Evolutionary conservation across 768 basidiomycete species (phyloP), one percentile per base, ranked within the genome.

Genomic region (Boletus edulis): DNA sequence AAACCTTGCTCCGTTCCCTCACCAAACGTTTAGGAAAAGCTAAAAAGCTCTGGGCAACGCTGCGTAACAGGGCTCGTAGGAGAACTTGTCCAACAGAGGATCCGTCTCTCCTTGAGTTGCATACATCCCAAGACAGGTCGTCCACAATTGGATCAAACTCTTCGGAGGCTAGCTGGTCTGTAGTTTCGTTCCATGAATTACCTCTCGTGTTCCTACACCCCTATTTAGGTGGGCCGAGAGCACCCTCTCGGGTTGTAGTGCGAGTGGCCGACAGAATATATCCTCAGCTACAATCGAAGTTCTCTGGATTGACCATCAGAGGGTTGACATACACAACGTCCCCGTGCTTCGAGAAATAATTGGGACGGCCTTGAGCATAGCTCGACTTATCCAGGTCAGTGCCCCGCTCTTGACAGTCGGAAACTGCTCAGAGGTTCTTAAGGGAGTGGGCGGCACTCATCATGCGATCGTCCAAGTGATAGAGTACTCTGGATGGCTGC

Each of bases 381-480:
- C 62, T 5, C 46, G 54, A 27, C 0, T 32, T 2, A 54, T 63
- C 9, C 32, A 64, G 37, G 62, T 63, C 11, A 18, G 54, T 46
- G 3, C 15, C 3, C 10, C 27, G 24, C 10, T 11, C 6, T 34
- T n/a, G 4, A 22, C 1, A 4, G 11, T 41, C 15, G 0, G n/a
- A 20, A 12, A 14, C 1, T 5, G 3, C 18, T 34, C 52, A 61
- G 1, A n/a, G 0, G 2, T 13, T 52, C 48, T 3, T 8, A 39
- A 61, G 62, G 52, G 31, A 18, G 56, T 60, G 47, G 51, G 44
- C 0, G 62, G 62, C 4, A 34, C 42, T 5, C 62, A 63, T 32
- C 62, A 63, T 35, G 38, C 43, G n/a, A 61, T 57, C 14, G 20
- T 15, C 17, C 52, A 57, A 29, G 52, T 64, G 17, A 20, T 63